These are phyloP conservation scores for Dictyostelium firmibasis DNA, from an alignment of 78 protist genomes.

Conservation along the genomic window DNA sequence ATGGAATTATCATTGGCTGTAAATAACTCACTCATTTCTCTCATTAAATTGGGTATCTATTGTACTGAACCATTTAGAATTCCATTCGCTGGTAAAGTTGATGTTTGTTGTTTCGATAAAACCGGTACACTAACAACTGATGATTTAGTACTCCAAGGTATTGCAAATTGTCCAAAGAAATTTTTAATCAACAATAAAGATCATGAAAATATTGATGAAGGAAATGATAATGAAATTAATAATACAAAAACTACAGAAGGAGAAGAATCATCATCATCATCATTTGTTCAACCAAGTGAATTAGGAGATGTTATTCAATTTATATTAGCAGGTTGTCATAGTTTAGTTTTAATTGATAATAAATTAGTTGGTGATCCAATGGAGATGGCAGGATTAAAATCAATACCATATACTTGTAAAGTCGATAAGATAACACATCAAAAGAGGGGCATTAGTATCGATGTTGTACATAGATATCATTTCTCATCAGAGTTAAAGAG, in stretches of 20 bases:
- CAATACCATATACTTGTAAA: conserved; percentile 82
- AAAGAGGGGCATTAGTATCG: conserved; percentile 17
- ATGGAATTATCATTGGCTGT: conserved; percentile 98
- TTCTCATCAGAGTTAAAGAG: conserved; percentile 93
- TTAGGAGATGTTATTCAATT: background rate
- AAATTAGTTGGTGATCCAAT: conserved; percentile 97
- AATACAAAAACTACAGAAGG: background rate
- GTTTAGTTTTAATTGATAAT: conserved; percentile 74
- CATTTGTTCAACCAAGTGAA: background rate
- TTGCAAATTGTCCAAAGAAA: conserved; percentile 64
- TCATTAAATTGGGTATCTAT: conserved; percentile 89
- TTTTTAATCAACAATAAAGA: background rate
- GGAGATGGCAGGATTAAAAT: conserved; percentile 95
- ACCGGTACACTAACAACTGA: conserved; percentile 99
- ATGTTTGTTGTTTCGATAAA: conserved; percentile 99
- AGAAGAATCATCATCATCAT: background rate
- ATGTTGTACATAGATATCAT: conserved; percentile 87
- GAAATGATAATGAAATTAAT: background rate
- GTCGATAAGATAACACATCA: conserved; percentile 19
- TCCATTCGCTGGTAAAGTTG: conserved; percentile 98
- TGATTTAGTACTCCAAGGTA: conserved; percentile 88
- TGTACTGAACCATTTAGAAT: conserved; percentile 99
- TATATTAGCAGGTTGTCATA: conserved; percentile 94
- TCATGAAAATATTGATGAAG: background rate
- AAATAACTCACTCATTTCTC: conserved; percentile 84